Evolutionary conservation across 768 basidiomycete species (phyloP), one percentile per base, ranked within the genome.

Genomic region (Trametes coccinea): DNA sequence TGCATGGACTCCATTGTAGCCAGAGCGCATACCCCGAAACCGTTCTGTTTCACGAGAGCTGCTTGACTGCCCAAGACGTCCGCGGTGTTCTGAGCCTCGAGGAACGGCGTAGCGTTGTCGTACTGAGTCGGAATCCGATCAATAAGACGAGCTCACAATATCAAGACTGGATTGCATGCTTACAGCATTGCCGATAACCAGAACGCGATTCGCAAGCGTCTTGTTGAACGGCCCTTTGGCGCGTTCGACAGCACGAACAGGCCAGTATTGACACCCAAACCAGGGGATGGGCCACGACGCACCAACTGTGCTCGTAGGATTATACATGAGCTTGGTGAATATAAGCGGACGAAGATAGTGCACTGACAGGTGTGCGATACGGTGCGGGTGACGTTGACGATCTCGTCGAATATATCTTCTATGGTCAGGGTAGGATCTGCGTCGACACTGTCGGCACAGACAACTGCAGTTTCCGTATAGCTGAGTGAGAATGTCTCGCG

Each of bases 161-260:
- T 5, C 5, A 6, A 11, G 6, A 27, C 9, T 29, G 5, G 8
- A n/a, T 14, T 2, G 14, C 11, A 5, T 33, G 14, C 54, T 13
- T 43, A 61, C 60, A 17, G 62, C 31, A 56, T 69, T 69, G 9
- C 64, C 67, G 27, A 67, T 63, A 4, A 69, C 53, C 11, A 69
- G 55, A 4, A 68, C 55, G n/a, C 47, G 57, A 31, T 69, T 66
- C 29, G 57, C 58, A 29, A 67, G 54, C 43, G 64, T 66, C 16
- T 44, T 30, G 47, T 69, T 67, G 59, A 62, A 69, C 14, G 68
- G 68, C 0, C 68, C 68, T 31, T 65, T 57, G 60, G 59, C 67
- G 31, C 68, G 56, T 51, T 69, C 68, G 5, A 63, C 59, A 11
- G 62, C 64, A 14, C 67, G 65, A 1, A 60, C 55, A 27, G 62